A percentile compares a stretch with the other conserved stretches of the same genome.
Conservation (phyloP, 306 rosid species). For the Vachellia collinsii region DNA sequence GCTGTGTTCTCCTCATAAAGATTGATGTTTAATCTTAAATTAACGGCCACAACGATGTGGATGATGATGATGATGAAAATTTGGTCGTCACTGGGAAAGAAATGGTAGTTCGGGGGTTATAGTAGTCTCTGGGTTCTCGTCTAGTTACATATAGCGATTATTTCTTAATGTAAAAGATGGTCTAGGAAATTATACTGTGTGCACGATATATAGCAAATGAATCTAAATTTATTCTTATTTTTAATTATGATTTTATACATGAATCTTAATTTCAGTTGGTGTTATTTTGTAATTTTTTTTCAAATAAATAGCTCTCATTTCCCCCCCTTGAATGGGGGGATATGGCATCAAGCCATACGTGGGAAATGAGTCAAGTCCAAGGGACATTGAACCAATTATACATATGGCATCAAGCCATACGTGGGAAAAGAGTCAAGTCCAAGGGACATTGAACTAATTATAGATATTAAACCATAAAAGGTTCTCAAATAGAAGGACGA, state of each 20-base stretch:
- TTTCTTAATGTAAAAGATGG: neutral
- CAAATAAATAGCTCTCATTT: neutral
- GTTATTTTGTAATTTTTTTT: neutral
- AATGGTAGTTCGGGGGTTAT: neutral
- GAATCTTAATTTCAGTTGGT: neutral
- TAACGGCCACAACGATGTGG: slow-evolving; percentile 29
- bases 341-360: neutral
- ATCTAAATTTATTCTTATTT: neutral
- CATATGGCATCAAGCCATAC: neutral
- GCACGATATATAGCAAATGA: neutral
- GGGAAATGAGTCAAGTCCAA: neutral
- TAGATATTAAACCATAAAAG: neutral
- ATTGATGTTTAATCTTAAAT: slow-evolving; percentile 8
- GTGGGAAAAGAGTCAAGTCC: neutral
- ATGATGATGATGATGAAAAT: slow-evolving; percentile 43
- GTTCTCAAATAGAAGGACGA: neutral
- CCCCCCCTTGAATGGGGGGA: neutral
- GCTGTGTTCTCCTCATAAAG: slow-evolving; percentile 20
- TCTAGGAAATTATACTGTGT: neutral
- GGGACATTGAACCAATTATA: too few relatives aligned
- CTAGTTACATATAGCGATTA: neutral
- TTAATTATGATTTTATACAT: neutral
- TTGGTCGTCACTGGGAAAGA: neutral
- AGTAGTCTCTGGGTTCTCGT: neutral
- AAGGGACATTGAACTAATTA: neutral